Evolutionary conservation across 2,329 filamentous ascomycete species (phyloP), one percentile per base, ranked within the genome.

Genomic region (Calonectria pseudoturangicola): DNA sequence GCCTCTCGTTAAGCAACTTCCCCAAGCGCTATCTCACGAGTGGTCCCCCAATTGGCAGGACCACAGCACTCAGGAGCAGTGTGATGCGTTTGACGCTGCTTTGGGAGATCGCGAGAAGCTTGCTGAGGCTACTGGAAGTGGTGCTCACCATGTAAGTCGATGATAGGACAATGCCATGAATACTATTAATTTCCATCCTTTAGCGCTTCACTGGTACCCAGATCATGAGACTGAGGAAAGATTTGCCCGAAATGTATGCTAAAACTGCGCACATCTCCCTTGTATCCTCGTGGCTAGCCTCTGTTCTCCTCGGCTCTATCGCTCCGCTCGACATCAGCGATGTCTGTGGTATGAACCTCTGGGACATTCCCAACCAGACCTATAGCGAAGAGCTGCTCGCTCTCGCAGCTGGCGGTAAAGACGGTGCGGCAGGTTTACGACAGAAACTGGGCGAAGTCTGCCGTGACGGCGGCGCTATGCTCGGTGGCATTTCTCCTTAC

Each of bases 31-130:
- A 81, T 94, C 95, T 18, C 93, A 97, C 83, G 92, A 94, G 5
- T 96, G 92, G 85, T 95, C 95, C 76, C 97, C 97, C 9, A 99
- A 98, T 84, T 99, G 97, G 97, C 97, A 98, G 86, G 97, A 99
- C 83, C 93, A 96, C 74, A 98, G 95, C 85, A 98, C 97, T 2
- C 95, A 98, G 86, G 89, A 89, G 76, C 94, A 99, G 85, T 98
- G 96, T 82, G 95, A 98, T 82, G 89, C 91, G 75, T 98, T 98
- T 81, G 96, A 98, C 83, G 89, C 87, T 6, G 87, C 88, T 66
- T 86, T 98, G 9, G 94, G 94, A 0, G 88, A 88, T 8, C 87
- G 90, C 2, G 89, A 93, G 79, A 88, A 89, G 74, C 86, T 99
- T 78, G 97, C 97, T 0, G 85, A 93, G 66, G 91, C 91, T 25